A percentile compares a stretch with the other conserved stretches of the same genome.
phyloP scores from a whole-genome alignment of 352 stramenopile genomes.

The Globisporangium radiosum region DNA sequence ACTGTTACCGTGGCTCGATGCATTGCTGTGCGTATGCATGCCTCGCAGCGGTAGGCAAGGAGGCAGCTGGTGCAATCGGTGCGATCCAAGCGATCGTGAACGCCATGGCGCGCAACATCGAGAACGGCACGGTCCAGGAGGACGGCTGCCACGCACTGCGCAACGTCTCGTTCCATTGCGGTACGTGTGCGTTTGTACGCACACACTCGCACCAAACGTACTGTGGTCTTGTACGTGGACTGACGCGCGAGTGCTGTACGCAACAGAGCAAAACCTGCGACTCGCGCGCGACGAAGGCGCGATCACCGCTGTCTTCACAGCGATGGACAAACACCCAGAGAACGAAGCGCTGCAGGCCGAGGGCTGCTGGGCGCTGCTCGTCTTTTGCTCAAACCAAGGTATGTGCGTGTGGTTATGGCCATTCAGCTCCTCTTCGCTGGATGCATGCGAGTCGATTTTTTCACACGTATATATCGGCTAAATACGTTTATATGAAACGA shows the following conservation, averaged over 20 bases:
- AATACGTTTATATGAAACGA: no score
- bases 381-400: slow-evolving; percentile 80
- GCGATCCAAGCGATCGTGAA: slow-evolving; percentile 53
- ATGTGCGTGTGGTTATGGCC: neutral
- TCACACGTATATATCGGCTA: no score
- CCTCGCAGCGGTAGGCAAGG: slow-evolving; percentile 49
- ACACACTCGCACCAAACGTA: neutral
- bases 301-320: slow-evolving; percentile 51
- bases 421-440: neutral
- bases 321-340: slow-evolving; percentile 54
- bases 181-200: slow-evolving; percentile 8
- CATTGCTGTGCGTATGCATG: neutral
- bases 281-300: slow-evolving; percentile 54
- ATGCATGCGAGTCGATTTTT: neutral
- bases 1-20: neutral
- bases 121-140: slow-evolving; percentile 56
- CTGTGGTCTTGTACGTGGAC: neutral
- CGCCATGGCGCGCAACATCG: slow-evolving; percentile 59
- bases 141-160: slow-evolving; percentile 71
- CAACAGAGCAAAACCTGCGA: slow-evolving; percentile 47
- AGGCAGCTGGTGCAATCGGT: slow-evolving; percentile 44
- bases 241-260: neutral
- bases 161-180: slow-evolving; percentile 68
- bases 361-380: slow-evolving; percentile 66
- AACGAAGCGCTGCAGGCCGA: slow-evolving; percentile 68